Evolutionary conservation across 2,329 filamentous ascomycete genomes (phyloP).

Genomic region (Arthrinium phaeospermum): DNA sequence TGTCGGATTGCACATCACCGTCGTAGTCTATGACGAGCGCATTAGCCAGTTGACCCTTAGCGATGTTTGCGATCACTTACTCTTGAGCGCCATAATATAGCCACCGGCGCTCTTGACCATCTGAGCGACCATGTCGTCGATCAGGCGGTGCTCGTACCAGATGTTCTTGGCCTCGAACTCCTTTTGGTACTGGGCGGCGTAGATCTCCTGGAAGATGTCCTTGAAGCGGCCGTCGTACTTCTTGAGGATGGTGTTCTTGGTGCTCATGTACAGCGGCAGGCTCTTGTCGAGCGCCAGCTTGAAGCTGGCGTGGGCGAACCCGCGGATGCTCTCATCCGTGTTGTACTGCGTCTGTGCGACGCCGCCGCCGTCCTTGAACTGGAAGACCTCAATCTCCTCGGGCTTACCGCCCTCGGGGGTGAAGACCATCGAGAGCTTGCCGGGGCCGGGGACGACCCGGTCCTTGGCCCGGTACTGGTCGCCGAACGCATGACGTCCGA

Average conservation of each 20-base stretch:
- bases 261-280: slow-evolving; percentile 98
- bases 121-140: slow-evolving; percentile 99
- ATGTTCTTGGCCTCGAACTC: slow-evolving; percentile 90
- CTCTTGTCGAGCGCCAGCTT: slow-evolving; percentile 89
- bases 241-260: slow-evolving; percentile 99
- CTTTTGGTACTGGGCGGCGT: slow-evolving; percentile 83
- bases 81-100: slow-evolving; percentile 98
- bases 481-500: slow-evolving; percentile 96
- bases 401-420: slow-evolving; percentile 84
- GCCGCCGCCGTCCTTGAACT: slow-evolving; percentile 86
- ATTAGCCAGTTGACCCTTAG: background rate
- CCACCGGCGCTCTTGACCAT: slow-evolving; percentile 99
- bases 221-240: slow-evolving; percentile 99
- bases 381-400: slow-evolving; percentile 86
- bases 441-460: slow-evolving; percentile 78
- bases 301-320: slow-evolving; percentile 96
- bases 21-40: slow-evolving; percentile 77
- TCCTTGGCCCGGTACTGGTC: slow-evolving; percentile 99
- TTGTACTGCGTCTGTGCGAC: slow-evolving; percentile 98
- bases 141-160: slow-evolving; percentile 99
- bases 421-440: slow-evolving; percentile 93
- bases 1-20: slow-evolving; percentile 97
- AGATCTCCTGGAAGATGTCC: slow-evolving; percentile 99
- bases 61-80: slow-evolving; percentile 56
- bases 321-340: slow-evolving; percentile 91